Evolutionary conservation across 345 rosid genomes (phyloP), one percentile per base, ranked within the genome.

Genomic region (Brassica nigra): DNA sequence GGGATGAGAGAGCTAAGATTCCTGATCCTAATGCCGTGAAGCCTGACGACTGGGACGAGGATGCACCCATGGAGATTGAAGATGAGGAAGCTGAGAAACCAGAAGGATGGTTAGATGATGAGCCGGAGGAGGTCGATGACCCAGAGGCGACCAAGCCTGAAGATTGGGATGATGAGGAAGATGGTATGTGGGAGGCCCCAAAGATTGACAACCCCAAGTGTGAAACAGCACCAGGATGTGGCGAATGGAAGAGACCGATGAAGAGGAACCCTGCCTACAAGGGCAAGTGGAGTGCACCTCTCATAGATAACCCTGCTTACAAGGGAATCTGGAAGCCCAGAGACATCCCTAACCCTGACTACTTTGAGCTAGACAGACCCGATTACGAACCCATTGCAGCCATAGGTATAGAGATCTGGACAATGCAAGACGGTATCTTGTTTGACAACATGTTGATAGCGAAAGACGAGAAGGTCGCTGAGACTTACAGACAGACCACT

Each of bases 91-190:
- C 97, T 71, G 90, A 78, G 84, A 90, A 92, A 87, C 97, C 97
- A 2, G 92, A 90, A 78, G 97, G 97, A 66, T 92, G 95, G 97
- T 82, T 92, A 62, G 95, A 90, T 66, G 95, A 92, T 62, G 95
- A 92, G 83, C 92, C 97, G 69, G 97, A 92, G 84, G 97, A 92
- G 78, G 80, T 92, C 4, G 93, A 92, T 28, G 97, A 92, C 78
- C 95, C 95, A 2, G 97, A 92, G 16, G 97, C 97, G 3, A 72
- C 92, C 39, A 92, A 92, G 68, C 97, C 97, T 5, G 95, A 92
- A 76, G 97, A 92, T 78, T 90, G 97, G 97, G 95, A 92, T 85
- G 97, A 92, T 6, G 97, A 92, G 77, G 97, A 92, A 83, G 97
- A 92, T 81, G 97, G 97, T 81, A 90, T 89, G 80, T 92, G 95